phyloP scores from a whole-genome alignment of 345 rosid species.

The Toxicodendron radicans region DNA sequence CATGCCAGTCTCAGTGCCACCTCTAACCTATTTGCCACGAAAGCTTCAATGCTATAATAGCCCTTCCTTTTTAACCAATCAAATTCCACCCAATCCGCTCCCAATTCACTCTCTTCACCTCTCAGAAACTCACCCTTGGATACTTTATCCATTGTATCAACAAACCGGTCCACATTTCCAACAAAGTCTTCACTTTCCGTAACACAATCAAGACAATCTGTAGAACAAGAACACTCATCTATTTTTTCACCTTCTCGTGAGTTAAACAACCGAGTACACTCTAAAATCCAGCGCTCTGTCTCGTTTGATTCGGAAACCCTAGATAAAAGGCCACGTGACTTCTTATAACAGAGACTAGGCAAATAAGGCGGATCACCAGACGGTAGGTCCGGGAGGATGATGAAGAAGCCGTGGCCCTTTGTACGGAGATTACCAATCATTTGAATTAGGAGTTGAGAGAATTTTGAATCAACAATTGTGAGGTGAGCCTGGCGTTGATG shows the following conservation, averaged over 20 bases:
- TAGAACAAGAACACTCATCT: conserved; percentile 52
- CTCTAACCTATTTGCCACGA: conserved; percentile 81
- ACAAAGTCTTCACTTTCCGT: conserved; percentile 63
- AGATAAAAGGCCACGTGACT: conserved; percentile 70
- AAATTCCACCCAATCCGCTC: conserved; percentile 79
- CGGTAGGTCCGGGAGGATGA: conserved; percentile 84
- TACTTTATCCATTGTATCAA: conserved; percentile 62
- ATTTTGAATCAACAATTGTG: conserved; percentile 59
- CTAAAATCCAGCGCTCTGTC: conserved; percentile 50
- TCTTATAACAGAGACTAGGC: conserved; percentile 75
- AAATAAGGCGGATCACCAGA: conserved; percentile 47
- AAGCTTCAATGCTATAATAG: conserved; percentile 76
- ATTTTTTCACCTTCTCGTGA: conserved; percentile 65
- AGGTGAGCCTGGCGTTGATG: conserved; percentile 81
- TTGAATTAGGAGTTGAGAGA: conserved; percentile 64
- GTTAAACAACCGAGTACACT: conserved; percentile 60
- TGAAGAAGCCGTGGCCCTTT: conserved; percentile 71
- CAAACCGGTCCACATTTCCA: conserved; percentile 58
- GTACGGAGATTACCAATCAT: conserved; percentile 66
- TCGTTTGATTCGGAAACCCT: conserved; percentile 60
- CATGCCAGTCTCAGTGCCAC: conserved; percentile 87
- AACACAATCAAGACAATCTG: conserved; percentile 54
- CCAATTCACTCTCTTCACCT: conserved; percentile 72
- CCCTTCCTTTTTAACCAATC: conserved; percentile 88
- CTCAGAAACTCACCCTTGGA: conserved; percentile 72